phyloP scores from a whole-genome alignment of 805 yeast species.

The Lachancea kluyveri region DNA sequence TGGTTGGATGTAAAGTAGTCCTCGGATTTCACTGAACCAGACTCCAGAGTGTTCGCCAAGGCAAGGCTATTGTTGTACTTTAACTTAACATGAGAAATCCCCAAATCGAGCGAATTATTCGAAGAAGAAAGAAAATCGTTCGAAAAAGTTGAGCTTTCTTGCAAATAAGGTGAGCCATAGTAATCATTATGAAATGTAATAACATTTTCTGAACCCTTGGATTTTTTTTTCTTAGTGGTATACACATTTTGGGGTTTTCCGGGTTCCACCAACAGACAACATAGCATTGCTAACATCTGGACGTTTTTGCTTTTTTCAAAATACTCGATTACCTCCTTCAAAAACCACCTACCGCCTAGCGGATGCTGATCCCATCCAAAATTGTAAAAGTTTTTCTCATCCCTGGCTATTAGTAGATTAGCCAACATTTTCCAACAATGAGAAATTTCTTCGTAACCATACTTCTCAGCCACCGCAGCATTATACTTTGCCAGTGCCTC shows the following conservation, averaged over 20 bases:
- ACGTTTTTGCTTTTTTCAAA: slow-evolving; percentile 61
- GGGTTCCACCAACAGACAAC: slow-evolving; percentile 48
- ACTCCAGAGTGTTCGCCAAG: too few relatives aligned
- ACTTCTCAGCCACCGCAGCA: slow-evolving; percentile 58
- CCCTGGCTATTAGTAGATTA: slow-evolving; percentile 28
- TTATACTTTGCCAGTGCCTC: slow-evolving; percentile 63
- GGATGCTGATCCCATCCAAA: slow-evolving; percentile 81
- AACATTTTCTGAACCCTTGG: slow-evolving; percentile 1
- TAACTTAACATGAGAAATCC: slow-evolving; percentile 1
- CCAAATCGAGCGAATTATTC: neutral
- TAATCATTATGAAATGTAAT: slow-evolving; percentile 5
- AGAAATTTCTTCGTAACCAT: slow-evolving; percentile 56
- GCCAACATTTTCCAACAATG: slow-evolving; percentile 68
- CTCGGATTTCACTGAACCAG: slow-evolving; percentile 20
- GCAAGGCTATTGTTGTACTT: neutral
- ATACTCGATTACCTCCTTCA: slow-evolving; percentile 53
- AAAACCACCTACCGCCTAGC: slow-evolving; percentile 62
- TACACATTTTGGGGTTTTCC: too few relatives aligned
- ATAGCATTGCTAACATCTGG: slow-evolving; percentile 87
- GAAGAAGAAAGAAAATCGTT: neutral
- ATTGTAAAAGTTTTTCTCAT: slow-evolving; percentile 23
- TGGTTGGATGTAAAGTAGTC: slow-evolving; percentile 20
- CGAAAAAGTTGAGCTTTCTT: neutral
- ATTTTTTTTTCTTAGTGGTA: neutral
- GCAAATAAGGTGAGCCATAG: neutral